A percentile compares a stretch with the other conserved stretches of the same genome.
Evolutionary conservation across 352 stramenopile species (phyloP).

Genomic region (Globisporangium radiosum): DNA sequence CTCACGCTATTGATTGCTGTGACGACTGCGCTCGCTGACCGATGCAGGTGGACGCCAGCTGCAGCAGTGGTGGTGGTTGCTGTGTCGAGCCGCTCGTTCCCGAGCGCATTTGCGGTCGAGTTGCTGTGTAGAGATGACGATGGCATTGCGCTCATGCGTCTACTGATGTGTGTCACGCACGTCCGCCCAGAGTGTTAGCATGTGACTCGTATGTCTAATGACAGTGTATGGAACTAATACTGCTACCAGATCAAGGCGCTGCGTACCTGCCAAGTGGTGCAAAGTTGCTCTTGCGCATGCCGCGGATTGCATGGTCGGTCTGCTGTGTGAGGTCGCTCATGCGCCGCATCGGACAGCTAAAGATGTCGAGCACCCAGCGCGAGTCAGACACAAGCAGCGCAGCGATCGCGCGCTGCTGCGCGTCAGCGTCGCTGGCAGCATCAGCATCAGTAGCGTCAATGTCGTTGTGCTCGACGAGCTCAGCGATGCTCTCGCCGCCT

Average conservation of each 20-base stretch:
- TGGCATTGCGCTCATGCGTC: conserved; percentile 16
- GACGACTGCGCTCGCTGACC: neutral
- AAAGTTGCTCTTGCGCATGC: conserved; percentile 30
- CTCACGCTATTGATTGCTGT: neutral
- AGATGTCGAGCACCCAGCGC: conserved; percentile 78
- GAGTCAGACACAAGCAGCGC: conserved; percentile 30
- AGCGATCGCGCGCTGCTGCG: conserved; percentile 12
- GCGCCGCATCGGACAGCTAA: conserved; percentile 43
- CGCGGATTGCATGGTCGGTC: conserved; percentile 47
- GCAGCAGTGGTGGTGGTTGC: neutral
- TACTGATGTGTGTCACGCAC: no score
- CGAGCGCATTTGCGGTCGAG: conserved; percentile 22
- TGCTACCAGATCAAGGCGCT: neutral
- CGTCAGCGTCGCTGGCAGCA: conserved; percentile 3
- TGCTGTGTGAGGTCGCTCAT: conserved; percentile 46
- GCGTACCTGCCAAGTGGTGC: conserved; percentile 9
- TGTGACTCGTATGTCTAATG: no score
- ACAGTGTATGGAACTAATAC: neutral
- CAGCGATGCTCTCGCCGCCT: conserved; percentile 34
- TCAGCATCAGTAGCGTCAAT: neutral
- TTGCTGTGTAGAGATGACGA: conserved; percentile 7
- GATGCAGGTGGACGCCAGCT: neutral
- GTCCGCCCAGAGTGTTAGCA: no score
- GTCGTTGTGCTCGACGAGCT: neutral
- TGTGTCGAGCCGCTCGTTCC: conserved; percentile 16